Evolutionary conservation across 2,329 filamentous ascomycete species (phyloP).

Genomic region (Zelopaecilomyces penicillatus): DNA sequence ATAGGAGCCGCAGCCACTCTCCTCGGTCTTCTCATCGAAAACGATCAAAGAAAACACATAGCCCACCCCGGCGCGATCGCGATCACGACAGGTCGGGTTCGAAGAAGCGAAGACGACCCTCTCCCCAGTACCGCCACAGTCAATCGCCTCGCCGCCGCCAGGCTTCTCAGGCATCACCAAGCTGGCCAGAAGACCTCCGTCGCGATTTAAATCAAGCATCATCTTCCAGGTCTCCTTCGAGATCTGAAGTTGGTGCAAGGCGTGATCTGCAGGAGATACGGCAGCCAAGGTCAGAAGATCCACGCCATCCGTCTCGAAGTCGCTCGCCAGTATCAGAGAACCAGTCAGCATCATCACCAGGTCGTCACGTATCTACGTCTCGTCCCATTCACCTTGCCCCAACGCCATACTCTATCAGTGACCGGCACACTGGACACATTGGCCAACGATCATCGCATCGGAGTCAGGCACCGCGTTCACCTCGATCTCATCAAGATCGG

Average conservation of each 20-base stretch:
- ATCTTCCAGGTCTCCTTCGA: conserved; percentile 17
- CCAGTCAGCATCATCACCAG: conserved; percentile 5
- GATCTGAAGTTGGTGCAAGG: conserved; percentile 17
- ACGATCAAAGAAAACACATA: conserved; percentile 27
- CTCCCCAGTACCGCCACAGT: conserved; percentile 24
- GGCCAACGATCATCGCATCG: conserved; percentile 16
- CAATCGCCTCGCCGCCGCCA: conserved; percentile 22
- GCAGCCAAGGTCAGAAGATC: conserved; percentile 8
- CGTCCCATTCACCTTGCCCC: conserved; percentile 13
- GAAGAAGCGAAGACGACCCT: conserved; percentile 23
- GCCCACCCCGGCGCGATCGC: conserved; percentile 30
- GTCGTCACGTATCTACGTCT: conserved; percentile 12
- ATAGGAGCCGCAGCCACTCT: conserved; percentile 34
- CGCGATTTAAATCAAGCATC: conserved; percentile 15
- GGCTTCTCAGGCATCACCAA: conserved; percentile 21
- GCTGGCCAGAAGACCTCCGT: conserved; percentile 13
- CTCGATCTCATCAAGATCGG: conserved; percentile 18
- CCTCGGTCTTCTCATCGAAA: conserved; percentile 30
- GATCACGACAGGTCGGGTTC: conserved; percentile 29
- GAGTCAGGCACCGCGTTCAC: conserved; percentile 19
- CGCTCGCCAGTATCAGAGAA: conserved; percentile 6
- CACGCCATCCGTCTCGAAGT: conserved; percentile 8
- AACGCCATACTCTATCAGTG: conserved; percentile 4
- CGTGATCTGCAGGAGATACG: conserved; percentile 17
- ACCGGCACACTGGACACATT: conserved; percentile 9